Conservation (phyloP, 1,284 basidiomycete species). For the Phellopilus nigrolimitatus region DNA sequence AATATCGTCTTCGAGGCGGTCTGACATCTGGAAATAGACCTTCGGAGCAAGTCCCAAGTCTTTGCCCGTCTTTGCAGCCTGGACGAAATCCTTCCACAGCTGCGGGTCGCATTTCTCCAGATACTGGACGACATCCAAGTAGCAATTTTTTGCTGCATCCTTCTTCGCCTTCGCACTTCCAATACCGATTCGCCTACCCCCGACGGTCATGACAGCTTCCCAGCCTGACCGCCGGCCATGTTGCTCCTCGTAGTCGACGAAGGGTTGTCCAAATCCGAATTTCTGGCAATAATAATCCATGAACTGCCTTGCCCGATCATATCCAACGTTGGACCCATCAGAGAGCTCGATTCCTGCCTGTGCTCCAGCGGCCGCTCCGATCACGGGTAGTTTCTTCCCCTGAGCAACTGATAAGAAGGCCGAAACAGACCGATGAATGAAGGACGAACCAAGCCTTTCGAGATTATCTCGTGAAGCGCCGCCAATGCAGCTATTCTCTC, state of each 20-base stretch:
- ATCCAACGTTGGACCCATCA: slow-evolving; percentile 62
- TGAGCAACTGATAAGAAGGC: too few relatives aligned
- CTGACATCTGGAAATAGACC: slow-evolving; percentile 68
- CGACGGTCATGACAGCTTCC: slow-evolving; percentile 83
- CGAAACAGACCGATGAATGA: not conserved
- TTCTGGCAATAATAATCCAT: slow-evolving; percentile 93
- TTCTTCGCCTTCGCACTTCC: slow-evolving; percentile 75
- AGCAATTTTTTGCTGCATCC: slow-evolving; percentile 67
- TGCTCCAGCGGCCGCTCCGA: slow-evolving; percentile 16
- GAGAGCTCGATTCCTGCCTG: slow-evolving; percentile 41
- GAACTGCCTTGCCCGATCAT: slow-evolving; percentile 81
- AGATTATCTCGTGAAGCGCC: slow-evolving; percentile 64
- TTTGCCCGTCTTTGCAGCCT: slow-evolving; percentile 56
- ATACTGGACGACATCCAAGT: slow-evolving; percentile 85
- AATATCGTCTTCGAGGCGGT: slow-evolving; percentile 69
- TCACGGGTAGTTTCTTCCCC: not conserved
- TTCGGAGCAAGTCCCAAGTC: slow-evolving; percentile 69
- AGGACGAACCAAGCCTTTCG: slow-evolving; percentile 47
- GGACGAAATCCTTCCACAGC: slow-evolving; percentile 74
- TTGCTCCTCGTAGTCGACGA: slow-evolving; percentile 53
- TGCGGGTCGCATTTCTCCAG: slow-evolving; percentile 78
- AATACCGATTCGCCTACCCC: slow-evolving; percentile 76
- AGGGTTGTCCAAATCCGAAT: slow-evolving; percentile 79
- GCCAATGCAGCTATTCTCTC: slow-evolving; percentile 74
- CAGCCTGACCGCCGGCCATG: slow-evolving; percentile 39